Base-by-base conservation (phyloP, 192 early-diverging fungal species). In the Haplosporangium gracile region DNA sequence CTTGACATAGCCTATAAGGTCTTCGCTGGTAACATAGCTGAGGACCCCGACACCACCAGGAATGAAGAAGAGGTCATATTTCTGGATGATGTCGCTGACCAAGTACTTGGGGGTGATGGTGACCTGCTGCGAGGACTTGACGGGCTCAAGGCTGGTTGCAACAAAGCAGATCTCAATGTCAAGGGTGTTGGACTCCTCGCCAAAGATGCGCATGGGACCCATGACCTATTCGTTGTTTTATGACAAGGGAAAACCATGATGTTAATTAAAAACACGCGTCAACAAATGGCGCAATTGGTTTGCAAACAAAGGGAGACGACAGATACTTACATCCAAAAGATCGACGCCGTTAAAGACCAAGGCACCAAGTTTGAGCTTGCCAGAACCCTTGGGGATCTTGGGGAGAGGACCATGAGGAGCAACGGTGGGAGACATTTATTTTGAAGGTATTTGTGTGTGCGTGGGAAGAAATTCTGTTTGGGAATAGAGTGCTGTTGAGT, bases 191-290 rank as follows among this genome's bases (percentile, higher is more conserved):
- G 7, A 11, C 29, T 55, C 47, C 8, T 80, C 78, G 0, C 83
- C 83, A 74, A 85, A 85, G 74, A 85, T 51, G 38, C 77, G 77
- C 82, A 85, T 85, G 13, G 82, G 82, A 39, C 82, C 82, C 77
- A 72, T 83, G 29, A 80, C 43, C 71, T 72, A 75, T 24, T 15
- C 20, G 29, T 55, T 49, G 8, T 16, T 40, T 10, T 11, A 24
- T 29, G 32, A 38, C 6, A 70, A 69, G 40, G 24, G 45, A 5
- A 11, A 18, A 10, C 0, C 5, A 34, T 29, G 22, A 34, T 38
- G 40, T 77, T 10, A 75, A 20, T 34, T n/a, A n/a, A 32, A 57
- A 24, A 34, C 20, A 26, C 18, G 18, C 22, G 18, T n/a, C 2
- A 16, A n/a, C 0, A 2, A 34, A 63, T 20, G 32, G 22, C 40